Evolutionary conservation across 2,329 filamentous ascomycete genomes (phyloP).

Genomic region (Cercospora sp.): DNA sequence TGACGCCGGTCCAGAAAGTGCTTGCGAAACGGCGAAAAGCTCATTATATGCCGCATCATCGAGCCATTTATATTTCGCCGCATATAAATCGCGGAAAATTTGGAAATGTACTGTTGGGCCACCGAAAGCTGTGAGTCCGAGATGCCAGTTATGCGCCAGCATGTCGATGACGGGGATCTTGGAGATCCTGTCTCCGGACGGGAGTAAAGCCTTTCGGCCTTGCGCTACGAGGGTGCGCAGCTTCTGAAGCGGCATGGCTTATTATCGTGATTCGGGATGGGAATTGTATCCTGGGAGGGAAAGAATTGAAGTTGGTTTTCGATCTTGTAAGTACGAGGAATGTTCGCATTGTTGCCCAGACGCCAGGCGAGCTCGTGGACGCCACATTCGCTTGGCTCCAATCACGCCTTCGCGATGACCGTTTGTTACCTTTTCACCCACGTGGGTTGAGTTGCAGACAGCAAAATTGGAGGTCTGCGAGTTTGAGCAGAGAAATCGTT

Average conservation of each 20-base stretch:
- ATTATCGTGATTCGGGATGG: background rate
- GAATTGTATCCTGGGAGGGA: background rate
- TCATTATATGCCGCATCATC: slow-evolving; percentile 72
- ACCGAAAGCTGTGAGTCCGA: slow-evolving; percentile 34
- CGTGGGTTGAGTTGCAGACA: background rate
- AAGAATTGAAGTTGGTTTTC: background rate
- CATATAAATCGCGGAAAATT: slow-evolving; percentile 64
- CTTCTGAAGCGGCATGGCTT: background rate
- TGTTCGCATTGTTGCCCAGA: background rate
- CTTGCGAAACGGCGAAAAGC: slow-evolving; percentile 68
- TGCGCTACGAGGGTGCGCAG: background rate
- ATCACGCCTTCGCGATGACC: slow-evolving; percentile 9
- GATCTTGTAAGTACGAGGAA: background rate
- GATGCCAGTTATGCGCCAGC: slow-evolving; percentile 30
- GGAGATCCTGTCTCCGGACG: slow-evolving; percentile 11
- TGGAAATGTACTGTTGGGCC: slow-evolving; percentile 70
- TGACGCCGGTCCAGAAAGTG: slow-evolving; percentile 65
- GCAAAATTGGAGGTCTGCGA: background rate
- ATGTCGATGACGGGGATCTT: slow-evolving; percentile 22
- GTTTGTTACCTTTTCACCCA: background rate
- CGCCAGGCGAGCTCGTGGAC: background rate
- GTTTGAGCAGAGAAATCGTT: background rate
- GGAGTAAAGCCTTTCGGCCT: slow-evolving; percentile 17
- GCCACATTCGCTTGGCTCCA: slow-evolving; percentile 6
- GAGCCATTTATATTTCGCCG: slow-evolving; percentile 62